Evolutionary conservation across 1,284 basidiomycete genomes (phyloP), one percentile per base, ranked within the genome.

Genomic region (Hemileia vastatrix): DNA sequence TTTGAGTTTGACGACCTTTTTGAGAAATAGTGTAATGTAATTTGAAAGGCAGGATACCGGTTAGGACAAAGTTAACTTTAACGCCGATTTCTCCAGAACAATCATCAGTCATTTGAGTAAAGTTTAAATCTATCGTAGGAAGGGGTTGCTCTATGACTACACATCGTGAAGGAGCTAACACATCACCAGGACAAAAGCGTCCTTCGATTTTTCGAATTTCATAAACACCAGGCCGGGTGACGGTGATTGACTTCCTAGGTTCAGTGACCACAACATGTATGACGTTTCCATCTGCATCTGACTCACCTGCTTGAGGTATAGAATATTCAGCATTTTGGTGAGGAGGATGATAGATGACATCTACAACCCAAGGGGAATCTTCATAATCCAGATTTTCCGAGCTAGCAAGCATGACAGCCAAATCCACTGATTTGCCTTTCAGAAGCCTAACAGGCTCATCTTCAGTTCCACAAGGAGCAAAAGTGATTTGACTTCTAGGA

Each of bases 71-170:
- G 11, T 86, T 84, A 4, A 89, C 90, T 24, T 86, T 86, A 54
- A 94, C 87, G 6, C 94, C 94, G 24, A 89, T 92, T 68, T 96
- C 91, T 11, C 92, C 90, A 36, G 90, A 91, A 74, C 92, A 96
- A 65, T 64, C 68, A 57, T 69, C 94, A 69, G 93, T 88, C 67
- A 97, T 87, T 57, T 87, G 86, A 71, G 86, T 86, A 82, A 92
- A 91, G 73, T 86, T 83, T 67, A 84, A 11, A 24, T 61, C 58
- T 11, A 61, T 61, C 31, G 50, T 54, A 31, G 58, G 58, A 32
- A 52, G 45, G 3, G 58, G 58, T 40, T 61, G 58, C 45, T 61
- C 58, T 21, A 61, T 18, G 24, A 61, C 58, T 49, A 50, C 47
- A 24, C 58, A 61, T 24, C 19, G 53, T 27, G 88, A 86, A 1